Evolutionary conservation across 805 yeast species (phyloP), one percentile per base, ranked within the genome.

Genomic region (Millerago galiae): DNA sequence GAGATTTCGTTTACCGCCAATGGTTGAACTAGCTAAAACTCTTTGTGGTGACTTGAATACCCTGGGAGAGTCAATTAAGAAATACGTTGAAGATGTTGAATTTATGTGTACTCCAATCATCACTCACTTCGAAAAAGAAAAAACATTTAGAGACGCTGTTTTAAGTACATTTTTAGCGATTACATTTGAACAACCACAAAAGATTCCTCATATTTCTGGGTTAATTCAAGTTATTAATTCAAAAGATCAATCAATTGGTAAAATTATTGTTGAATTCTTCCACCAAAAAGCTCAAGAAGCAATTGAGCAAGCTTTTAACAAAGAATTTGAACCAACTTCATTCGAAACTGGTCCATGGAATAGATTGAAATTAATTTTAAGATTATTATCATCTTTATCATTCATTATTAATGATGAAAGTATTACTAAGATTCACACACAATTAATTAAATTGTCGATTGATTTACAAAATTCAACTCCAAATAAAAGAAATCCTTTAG

Each of bases 121-220:
- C 33, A 76, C 75, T 29, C 85, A 80, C 52, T 76, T 79, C 54
- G 85, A 76, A 49, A 72, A 70, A 48, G 81, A 81, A 42, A 80
- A 75, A 45, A 70, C 70, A 40, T 75, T 82, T 48, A 70, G 86
- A 45, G 65, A 63, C 28, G 76, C 82, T 3, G 65, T 86, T 16
- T 63, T 86, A 45, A 70, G 72, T 38, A 83, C 86, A 2, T 56
- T 89, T 21, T 72, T 74, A 42, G 86, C 95, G 2, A 74, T 85
- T 35, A 70, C 83, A 10, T 63, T 75, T 25, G 98, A 93, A 61
- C 96, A 91, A 61, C 98, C 99, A 0, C 95, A 90, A 49, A 93
- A 90, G 59, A 75, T 83, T 45, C 77, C 81, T 12, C 74, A 81
- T n/a, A 62, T 91, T 44, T 74, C 88, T 24, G 77, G 81, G 8